Base-by-base conservation (phyloP, 2,329 filamentous ascomycete species). In the Penicillium fuscoglaucum region DNA sequence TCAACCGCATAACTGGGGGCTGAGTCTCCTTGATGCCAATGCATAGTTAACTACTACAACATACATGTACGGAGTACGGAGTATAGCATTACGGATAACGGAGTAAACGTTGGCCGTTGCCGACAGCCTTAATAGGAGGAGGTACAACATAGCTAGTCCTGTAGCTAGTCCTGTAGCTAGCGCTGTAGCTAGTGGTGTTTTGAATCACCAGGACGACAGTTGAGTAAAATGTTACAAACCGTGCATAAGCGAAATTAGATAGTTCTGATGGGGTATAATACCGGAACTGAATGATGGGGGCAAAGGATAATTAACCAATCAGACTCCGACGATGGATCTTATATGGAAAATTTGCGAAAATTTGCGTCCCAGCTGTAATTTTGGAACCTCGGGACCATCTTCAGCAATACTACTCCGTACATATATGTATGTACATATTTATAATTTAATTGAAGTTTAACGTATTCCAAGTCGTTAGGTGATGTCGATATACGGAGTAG, bases 241-340 rank as follows among this genome's bases (percentile, higher is more conserved):
- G 35, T 39, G 46, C 53, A 37, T 67, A 70, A 71, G 66, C 68
- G 70, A 73, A 72, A 74, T 74, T 73, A 61, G 64, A 58, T 55
- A 65, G 65, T 67, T 67, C 59, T 57, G 51, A 43, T 17, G 53
- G 52, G 51, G 66, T 62, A 63, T 41, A 63, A 52, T 58, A 45
- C 37, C 51, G 53, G 37, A 17, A 28, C 52, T 55, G 48, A 48
- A 56, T 55, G 37, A 59, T 57, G 64, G 68, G 64, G 59, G 29
- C 6, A 45, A 37, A 15, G 44, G 28, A 39, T 10, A 19, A 35
- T 13, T 47, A 46, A 41, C 63, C 65, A 70, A 66, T 68, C 60
- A 64, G 57, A n/a, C 19, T 49, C 24, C 19, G 41, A 28, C 13
- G 52, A 61, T 63, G 59, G 51, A 63, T 59, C 57, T 63, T 60